Evolutionary conservation across 2,329 filamentous ascomycete species (phyloP).

Genomic region (Metarhizium guizhouense): DNA sequence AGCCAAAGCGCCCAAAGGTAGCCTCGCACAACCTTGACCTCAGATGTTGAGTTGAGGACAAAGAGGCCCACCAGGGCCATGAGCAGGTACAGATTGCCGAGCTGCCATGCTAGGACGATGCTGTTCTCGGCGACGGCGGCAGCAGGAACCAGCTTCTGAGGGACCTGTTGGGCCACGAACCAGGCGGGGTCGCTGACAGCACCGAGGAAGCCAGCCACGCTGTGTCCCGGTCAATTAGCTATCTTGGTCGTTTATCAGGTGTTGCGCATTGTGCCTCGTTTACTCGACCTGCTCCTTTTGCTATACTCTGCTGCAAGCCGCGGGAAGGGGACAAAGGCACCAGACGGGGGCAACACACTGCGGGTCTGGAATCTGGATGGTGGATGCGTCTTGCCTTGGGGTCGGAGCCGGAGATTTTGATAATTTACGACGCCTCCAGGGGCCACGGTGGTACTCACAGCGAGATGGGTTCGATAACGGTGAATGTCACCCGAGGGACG

Average conservation of each 20-base stretch:
- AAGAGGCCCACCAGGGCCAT: constrained; percentile 55
- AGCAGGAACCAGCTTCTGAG: constrained; percentile 21
- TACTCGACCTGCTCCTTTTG: neutral
- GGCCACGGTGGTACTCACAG: constrained; percentile 39
- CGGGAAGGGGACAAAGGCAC: neutral
- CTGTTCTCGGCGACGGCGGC: constrained; percentile 33
- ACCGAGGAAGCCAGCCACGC: constrained; percentile 49
- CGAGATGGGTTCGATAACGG: constrained; percentile 58
- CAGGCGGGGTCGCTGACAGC: constrained; percentile 47
- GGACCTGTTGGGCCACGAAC: constrained; percentile 57
- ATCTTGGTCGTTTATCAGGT: constrained; percentile 1
- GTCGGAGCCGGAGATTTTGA: constrained; percentile 4
- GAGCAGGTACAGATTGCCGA: constrained; percentile 62
- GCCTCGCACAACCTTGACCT: constrained; percentile 55
- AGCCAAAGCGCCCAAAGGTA: constrained; percentile 58
- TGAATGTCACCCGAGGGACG: constrained; percentile 58
- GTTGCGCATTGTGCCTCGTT: neutral
- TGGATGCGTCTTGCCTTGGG: neutral
- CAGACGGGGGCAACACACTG: neutral
- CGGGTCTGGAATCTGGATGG: neutral
- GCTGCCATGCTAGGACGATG: constrained; percentile 53
- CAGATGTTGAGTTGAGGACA: constrained; percentile 54
- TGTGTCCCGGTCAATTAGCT: constrained; percentile 22
- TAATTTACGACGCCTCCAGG: neutral
- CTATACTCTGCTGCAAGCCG: neutral